phyloP scores from a whole-genome alignment of 257 asterid genomes.

The Capsicum rhomboideum region DNA sequence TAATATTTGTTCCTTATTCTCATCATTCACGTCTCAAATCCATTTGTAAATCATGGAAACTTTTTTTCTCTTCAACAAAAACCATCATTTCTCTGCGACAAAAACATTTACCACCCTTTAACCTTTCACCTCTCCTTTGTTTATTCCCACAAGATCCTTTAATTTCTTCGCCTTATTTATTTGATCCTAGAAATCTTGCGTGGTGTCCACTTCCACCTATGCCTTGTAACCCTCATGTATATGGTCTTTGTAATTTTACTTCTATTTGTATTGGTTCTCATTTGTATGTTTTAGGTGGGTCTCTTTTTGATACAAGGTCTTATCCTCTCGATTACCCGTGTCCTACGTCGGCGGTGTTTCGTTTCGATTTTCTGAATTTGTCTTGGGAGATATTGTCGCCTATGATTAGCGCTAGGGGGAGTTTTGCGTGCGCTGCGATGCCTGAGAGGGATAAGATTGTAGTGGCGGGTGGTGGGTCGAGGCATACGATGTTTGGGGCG shows the following conservation, averaged over 20 bases:
- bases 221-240: conserved; percentile 88
- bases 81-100: conserved; percentile 52
- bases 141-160: conserved; percentile 88
- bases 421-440: conserved; percentile 77
- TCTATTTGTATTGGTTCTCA: conserved; percentile 53
- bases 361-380: conserved; percentile 49
- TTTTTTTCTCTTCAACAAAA: conserved; percentile 62
- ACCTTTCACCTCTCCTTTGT: conserved; percentile 49
- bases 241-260: conserved; percentile 76
- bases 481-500: conserved; percentile 85
- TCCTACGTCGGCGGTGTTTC: conserved; percentile 50
- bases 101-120: conserved; percentile 29
- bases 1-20: conserved; percentile 60
- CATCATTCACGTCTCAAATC: conserved; percentile 77
- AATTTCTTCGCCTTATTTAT: conserved; percentile 55
- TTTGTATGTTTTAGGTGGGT: conserved; percentile 79
- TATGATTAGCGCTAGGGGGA: conserved; percentile 85
- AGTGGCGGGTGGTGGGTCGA: conserved; percentile 92
- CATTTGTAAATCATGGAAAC: conserved; percentile 64
- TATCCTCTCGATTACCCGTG: conserved; percentile 75
- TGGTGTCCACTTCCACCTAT: conserved; percentile 76
- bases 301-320: conserved; percentile 77
- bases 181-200: conserved; percentile 56
- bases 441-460: conserved; percentile 50
- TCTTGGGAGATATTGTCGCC: conserved; percentile 62